A percentile compares a stretch with the other conserved stretches of the same genome.
Evolutionary conservation across 73 alveolate genomes (phyloP).

Genomic region (Paramecium sexaurelia): DNA sequence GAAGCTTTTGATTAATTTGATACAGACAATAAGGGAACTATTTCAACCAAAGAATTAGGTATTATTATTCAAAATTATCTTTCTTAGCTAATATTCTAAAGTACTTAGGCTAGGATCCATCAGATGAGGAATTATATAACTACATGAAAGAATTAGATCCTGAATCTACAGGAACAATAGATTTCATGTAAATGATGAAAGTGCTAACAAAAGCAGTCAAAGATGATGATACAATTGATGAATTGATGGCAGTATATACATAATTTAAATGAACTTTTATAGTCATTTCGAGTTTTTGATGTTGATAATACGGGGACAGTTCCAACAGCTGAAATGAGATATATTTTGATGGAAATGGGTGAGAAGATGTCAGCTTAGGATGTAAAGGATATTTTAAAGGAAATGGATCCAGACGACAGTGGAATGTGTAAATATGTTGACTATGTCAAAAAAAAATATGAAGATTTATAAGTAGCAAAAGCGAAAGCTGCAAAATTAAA

Average conservation of each 20-base stretch:
- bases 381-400: constrained; percentile 43
- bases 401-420: constrained; percentile 56
- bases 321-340: constrained; percentile 52
- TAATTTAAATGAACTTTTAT: neutral
- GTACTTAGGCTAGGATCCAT: constrained; percentile 18
- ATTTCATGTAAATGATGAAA: neutral
- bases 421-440: constrained; percentile 50
- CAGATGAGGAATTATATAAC: constrained; percentile 57
- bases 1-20: constrained; percentile 66
- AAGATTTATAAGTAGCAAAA: constrained; percentile 1
- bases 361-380: constrained; percentile 29
- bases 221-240: constrained; percentile 57
- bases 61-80: neutral
- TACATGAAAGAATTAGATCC: constrained; percentile 48
- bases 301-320: neutral
- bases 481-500: constrained; percentile 38
- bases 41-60: constrained; percentile 66
- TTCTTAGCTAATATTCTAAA: constrained; percentile 46
- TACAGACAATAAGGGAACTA: constrained; percentile 67
- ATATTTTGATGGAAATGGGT: constrained; percentile 33
- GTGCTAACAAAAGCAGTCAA: neutral
- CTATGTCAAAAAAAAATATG: constrained; percentile 50
- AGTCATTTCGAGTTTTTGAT: constrained; percentile 44
- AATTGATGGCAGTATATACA: constrained; percentile 27
- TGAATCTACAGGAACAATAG: neutral